Conservation (phyloP, 2,329 filamentous ascomycete species). For the Xylaria sp. region DNA sequence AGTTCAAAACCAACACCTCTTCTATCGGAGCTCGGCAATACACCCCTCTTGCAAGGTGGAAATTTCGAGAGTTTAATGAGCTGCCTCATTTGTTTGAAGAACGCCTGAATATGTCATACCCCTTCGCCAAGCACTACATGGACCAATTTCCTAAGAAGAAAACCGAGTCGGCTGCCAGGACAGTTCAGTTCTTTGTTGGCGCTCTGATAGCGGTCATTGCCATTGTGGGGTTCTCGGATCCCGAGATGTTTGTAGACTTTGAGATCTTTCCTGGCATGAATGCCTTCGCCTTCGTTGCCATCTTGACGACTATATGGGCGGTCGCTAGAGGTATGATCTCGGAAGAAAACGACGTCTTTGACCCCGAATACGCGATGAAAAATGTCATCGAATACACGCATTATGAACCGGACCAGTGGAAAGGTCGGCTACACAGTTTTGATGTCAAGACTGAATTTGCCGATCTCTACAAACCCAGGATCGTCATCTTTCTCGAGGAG, state of each 20-base stretch:
- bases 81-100: conserved; percentile 91
- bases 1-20: conserved; percentile 94
- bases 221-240: conserved; percentile 85
- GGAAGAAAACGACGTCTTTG: conserved; percentile 88
- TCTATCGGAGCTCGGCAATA: conserved; percentile 90
- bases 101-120: conserved; percentile 92
- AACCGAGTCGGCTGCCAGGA: conserved; percentile 84
- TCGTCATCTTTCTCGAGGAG: conserved; percentile 92
- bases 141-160: conserved; percentile 98
- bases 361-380: conserved; percentile 87
- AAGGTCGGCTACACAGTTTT: conserved; percentile 88
- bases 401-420: conserved; percentile 91
- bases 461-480: conserved; percentile 88
- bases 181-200: conserved; percentile 87
- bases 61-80: conserved; percentile 98
- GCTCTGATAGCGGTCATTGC: conserved; percentile 88
- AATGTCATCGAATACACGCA: conserved; percentile 94
- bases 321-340: conserved; percentile 84
- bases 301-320: conserved; percentile 86
- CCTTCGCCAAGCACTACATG: conserved; percentile 90
- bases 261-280: conserved; percentile 91
- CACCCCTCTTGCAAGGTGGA: conserved; percentile 95
- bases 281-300: conserved; percentile 87
- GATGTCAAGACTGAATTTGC: conserved; percentile 94
- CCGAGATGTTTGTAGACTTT: conserved; percentile 89